phyloP scores from a whole-genome alignment of 768 basidiomycete genomes.

The Termitomyces titanicus region DNA sequence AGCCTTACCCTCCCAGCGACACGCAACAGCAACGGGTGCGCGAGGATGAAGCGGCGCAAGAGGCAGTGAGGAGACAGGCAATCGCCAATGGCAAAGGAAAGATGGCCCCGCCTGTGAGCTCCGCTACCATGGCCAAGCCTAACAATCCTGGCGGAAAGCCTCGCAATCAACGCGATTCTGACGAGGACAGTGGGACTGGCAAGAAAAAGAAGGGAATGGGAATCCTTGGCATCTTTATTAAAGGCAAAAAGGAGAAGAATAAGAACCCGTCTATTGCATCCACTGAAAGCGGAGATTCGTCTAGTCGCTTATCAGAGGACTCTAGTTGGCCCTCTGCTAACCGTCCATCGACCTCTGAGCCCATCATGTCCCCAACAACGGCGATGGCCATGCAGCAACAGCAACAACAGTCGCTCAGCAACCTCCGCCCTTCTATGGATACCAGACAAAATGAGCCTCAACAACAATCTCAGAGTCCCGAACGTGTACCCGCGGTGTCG shows the following conservation, averaged over 20 bases:
- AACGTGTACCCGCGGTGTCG: slow-evolving; percentile 40
- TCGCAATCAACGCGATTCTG: slow-evolving; percentile 37
- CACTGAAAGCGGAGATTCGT: slow-evolving; percentile 47
- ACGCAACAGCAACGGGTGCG: slow-evolving; percentile 35
- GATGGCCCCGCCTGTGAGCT: slow-evolving; percentile 43
- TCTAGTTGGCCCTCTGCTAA: slow-evolving; percentile 49
- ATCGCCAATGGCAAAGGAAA: slow-evolving; percentile 46
- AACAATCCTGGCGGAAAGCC: slow-evolving; percentile 35
- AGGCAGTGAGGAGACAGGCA: slow-evolving; percentile 41
- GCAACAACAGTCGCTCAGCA: slow-evolving; percentile 35
- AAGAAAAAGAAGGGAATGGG: slow-evolving; percentile 59
- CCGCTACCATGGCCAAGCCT: slow-evolving; percentile 29
- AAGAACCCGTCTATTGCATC: slow-evolving; percentile 47
- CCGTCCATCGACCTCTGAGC: slow-evolving; percentile 33
- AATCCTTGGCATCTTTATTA: slow-evolving; percentile 79
- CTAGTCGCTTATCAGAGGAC: slow-evolving; percentile 53
- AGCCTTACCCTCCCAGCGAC: slow-evolving; percentile 32
- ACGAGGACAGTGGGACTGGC: slow-evolving; percentile 26
- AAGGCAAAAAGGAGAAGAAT: slow-evolving; percentile 68
- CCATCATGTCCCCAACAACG: slow-evolving; percentile 49
- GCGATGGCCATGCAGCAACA: slow-evolving; percentile 56
- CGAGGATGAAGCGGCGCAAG: slow-evolving; percentile 40
- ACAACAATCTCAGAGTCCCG: slow-evolving; percentile 23
- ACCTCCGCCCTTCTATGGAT: slow-evolving; percentile 24
- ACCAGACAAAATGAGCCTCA: slow-evolving; percentile 21